Conservation (phyloP, 2,329 filamentous ascomycete genomes). For the Pseudogymnoascus sp. region DNA sequence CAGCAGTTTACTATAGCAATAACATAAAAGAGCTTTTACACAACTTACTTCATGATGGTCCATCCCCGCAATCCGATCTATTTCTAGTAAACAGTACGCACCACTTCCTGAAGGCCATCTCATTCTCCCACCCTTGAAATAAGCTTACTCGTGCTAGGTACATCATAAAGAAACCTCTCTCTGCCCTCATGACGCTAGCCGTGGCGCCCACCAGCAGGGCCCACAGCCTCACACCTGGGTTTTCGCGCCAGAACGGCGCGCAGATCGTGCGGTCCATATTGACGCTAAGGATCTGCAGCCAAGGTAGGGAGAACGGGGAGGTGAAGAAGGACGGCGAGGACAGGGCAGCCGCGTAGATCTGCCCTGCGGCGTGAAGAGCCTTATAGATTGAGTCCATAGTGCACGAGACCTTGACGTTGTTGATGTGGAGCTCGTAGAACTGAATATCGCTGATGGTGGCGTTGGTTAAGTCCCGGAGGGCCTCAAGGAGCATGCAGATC, state of each 20-base stretch:
- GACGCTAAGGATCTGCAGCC: not conserved
- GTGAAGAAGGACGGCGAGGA: not conserved
- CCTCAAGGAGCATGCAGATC: not conserved
- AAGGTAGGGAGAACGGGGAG: conserved; percentile 2
- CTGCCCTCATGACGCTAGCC: conserved; percentile 10
- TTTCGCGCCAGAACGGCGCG: conserved; percentile 12
- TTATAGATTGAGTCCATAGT: conserved; percentile 11
- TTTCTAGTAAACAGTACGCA: not conserved
- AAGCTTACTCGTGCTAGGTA: conserved; percentile 10
- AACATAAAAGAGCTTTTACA: not conserved
- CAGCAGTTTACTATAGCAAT: not conserved
- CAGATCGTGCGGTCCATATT: conserved; percentile 10
- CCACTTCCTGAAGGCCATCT: not conserved
- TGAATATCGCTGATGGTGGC: conserved; percentile 7
- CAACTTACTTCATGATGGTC: not conserved
- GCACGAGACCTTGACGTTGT: conserved; percentile 8
- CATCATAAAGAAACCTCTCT: conserved; percentile 14
- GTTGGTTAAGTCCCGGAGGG: not conserved
- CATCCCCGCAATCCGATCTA: not conserved
- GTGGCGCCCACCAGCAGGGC: conserved; percentile 13
- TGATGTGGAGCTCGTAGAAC: conserved; percentile 3
- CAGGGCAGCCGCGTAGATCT: conserved; percentile 9
- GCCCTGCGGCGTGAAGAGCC: conserved; percentile 7
- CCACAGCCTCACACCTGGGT: conserved; percentile 14
- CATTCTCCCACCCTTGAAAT: not conserved